These are phyloP conservation scores for Cornus suecica DNA, from an alignment of 148 eudicot genomes.

Conservation along the genomic window DNA sequence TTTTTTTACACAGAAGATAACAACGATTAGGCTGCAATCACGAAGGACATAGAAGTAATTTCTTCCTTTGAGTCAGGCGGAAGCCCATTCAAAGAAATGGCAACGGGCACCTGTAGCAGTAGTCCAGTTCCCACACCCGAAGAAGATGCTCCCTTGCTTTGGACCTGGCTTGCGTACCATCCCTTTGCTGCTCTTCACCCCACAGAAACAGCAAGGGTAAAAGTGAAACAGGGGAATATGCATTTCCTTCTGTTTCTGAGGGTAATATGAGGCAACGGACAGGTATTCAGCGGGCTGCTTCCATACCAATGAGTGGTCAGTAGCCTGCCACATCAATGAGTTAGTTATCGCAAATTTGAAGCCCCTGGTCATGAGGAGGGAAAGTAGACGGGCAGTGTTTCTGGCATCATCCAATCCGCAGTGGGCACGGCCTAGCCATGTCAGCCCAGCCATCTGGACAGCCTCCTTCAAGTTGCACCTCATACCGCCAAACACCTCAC, in stretches of 20 bases:
- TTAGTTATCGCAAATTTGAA: conserved; percentile 69
- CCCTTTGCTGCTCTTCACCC: conserved; percentile 61
- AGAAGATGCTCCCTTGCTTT: conserved; percentile 62
- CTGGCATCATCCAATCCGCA: conserved; percentile 94
- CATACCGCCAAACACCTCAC: conserved; percentile 47
- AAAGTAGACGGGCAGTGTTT: conserved; percentile 77
- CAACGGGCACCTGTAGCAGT: conserved; percentile 70
- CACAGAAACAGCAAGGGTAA: conserved; percentile 63
- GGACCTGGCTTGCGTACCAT: conserved; percentile 64
- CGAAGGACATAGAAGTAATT: conserved; percentile 12
- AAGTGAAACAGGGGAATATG: conserved; percentile 21
- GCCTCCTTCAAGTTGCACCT: conserved; percentile 84
- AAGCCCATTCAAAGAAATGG: conserved; percentile 69
- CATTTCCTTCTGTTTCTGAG: conserved; percentile 34
- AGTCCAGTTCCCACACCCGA: conserved; percentile 87
- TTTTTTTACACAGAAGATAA: conserved; percentile 11
- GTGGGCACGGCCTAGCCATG: conserved; percentile 94
- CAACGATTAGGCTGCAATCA: conserved; percentile 6
- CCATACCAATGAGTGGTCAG: conserved; percentile 30
- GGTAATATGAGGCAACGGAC: conserved; percentile 31
- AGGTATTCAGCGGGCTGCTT: conserved; percentile 36
- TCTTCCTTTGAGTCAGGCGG: conserved; percentile 18
- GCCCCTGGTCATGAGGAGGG: conserved; percentile 63
- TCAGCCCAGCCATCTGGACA: conserved; percentile 75
- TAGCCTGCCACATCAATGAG: conserved; percentile 39